These are phyloP conservation scores for Mortierella sp. DNA, from an alignment of 371 early-diverging fungal genomes.

Conservation along the genomic window DNA sequence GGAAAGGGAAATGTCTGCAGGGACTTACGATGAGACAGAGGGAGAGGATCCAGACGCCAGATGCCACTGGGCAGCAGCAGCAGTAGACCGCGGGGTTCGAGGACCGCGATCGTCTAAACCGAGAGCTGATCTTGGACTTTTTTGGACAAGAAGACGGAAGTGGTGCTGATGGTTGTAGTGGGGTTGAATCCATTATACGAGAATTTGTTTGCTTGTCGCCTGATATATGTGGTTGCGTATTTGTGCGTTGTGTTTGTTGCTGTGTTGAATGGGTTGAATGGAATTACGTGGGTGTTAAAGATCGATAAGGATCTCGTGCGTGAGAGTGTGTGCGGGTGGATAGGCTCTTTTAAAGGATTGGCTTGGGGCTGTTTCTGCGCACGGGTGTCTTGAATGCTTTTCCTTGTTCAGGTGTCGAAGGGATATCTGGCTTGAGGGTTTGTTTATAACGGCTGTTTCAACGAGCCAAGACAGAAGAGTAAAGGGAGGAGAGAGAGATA, in stretches of 20 bases:
- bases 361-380: background rate
- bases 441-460: slow-evolving; percentile 5
- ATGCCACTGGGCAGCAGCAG: slow-evolving; percentile 23
- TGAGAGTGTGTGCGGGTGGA: background rate
- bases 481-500: slow-evolving; percentile 6
- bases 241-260: too few relatives aligned
- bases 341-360: background rate
- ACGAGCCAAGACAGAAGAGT: slow-evolving; percentile 6
- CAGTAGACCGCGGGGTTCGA: slow-evolving; percentile 16
- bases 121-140: background rate
- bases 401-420: too few relatives aligned
- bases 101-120: background rate
- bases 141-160: too few relatives aligned
- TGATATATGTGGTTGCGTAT: background rate
- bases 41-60: slow-evolving; percentile 22
- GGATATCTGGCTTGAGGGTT: too few relatives aligned
- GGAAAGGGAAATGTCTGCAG: background rate
- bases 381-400: background rate
- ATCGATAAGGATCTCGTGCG: too few relatives aligned
- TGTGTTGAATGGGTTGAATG: too few relatives aligned
- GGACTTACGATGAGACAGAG: slow-evolving; percentile 30
- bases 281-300: too few relatives aligned
- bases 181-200: background rate
- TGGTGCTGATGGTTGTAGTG: background rate
- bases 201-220: background rate